Evolutionary conservation across 164 flowering plant genomes (phyloP).

Genomic region (Sextonia rubra): DNA sequence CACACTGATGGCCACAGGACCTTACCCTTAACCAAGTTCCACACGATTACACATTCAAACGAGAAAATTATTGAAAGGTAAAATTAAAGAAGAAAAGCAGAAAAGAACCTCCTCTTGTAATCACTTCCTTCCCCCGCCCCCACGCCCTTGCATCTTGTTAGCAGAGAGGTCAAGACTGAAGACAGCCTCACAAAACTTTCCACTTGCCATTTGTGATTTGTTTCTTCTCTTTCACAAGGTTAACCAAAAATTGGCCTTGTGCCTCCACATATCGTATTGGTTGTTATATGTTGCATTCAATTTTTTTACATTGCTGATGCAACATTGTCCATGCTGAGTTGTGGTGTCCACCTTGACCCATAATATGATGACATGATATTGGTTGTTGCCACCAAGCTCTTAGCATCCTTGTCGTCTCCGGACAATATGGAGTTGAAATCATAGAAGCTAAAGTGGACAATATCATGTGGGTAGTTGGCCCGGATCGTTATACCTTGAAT

Average conservation of each 20-base stretch:
- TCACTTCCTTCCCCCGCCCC: too few relatives aligned
- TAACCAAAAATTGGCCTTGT: neutral
- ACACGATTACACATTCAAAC: too few relatives aligned
- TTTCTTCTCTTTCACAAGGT: neutral
- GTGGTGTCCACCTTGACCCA: slow-evolving; percentile 10
- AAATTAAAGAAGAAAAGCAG: too few relatives aligned
- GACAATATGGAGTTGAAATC: too few relatives aligned
- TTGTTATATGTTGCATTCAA: neutral
- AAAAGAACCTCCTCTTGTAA: too few relatives aligned
- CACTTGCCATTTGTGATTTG: neutral
- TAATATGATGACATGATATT: slow-evolving; percentile 20
- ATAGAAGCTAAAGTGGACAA: too few relatives aligned
- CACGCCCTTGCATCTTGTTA: too few relatives aligned
- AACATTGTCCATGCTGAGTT: slow-evolving; percentile 3
- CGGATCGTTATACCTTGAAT: too few relatives aligned
- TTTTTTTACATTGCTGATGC: neutral
- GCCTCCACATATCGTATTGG: neutral
- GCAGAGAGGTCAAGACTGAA: too few relatives aligned
- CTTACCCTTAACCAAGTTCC: neutral
- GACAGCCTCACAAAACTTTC: neutral
- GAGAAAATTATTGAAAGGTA: too few relatives aligned
- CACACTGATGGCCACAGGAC: neutral
- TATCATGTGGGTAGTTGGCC: too few relatives aligned
- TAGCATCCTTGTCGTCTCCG: slow-evolving; percentile 4
- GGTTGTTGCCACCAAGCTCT: slow-evolving; percentile 5